Percentiles rank a stretch among this genome's conserved stretches.
phyloP scores from a whole-genome alignment of 768 basidiomycete genomes.

The Paxillus ammoniavirescens region DNA sequence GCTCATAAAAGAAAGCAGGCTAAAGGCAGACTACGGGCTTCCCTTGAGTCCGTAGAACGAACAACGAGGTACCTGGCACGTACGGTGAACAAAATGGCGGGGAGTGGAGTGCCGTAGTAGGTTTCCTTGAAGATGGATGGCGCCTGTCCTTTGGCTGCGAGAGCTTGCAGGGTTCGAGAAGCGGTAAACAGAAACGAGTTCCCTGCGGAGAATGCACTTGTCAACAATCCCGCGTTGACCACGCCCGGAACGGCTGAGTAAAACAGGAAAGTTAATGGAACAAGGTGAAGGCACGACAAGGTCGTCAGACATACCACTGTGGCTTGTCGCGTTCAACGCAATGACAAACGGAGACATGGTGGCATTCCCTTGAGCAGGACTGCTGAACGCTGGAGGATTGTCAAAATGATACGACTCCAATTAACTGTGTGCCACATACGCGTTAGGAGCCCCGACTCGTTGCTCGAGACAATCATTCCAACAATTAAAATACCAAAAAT shows the following conservation, averaged over 20 bases:
- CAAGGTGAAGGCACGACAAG: not conserved
- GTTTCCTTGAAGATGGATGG: slow-evolving; percentile 47
- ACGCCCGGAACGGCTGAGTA: slow-evolving; percentile 53
- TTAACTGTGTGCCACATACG: slow-evolving; percentile 18
- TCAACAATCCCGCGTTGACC: slow-evolving; percentile 71
- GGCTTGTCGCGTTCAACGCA: slow-evolving; percentile 64
- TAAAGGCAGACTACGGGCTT: slow-evolving; percentile 34
- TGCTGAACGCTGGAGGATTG: slow-evolving; percentile 44
- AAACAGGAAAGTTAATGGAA: not conserved
- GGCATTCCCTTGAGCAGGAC: slow-evolving; percentile 51
- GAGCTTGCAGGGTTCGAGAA: slow-evolving; percentile 39
- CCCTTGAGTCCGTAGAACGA: not conserved
- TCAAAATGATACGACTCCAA: slow-evolving; percentile 21
- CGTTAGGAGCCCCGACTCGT: slow-evolving; percentile 50
- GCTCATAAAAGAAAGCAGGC: slow-evolving; percentile 59
- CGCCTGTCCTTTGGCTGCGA: slow-evolving; percentile 47
- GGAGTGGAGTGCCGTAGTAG: slow-evolving; percentile 45
- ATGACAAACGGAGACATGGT: slow-evolving; percentile 81
- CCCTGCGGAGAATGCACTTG: slow-evolving; percentile 70
- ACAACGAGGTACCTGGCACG: slow-evolving; percentile 7
- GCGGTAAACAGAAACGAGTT: slow-evolving; percentile 61
- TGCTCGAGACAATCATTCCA: slow-evolving; percentile 73
- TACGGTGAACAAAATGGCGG: slow-evolving; percentile 30
- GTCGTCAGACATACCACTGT: slow-evolving; percentile 42
- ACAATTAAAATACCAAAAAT: slow-evolving; percentile 66